Evolutionary conservation across 202 grass and related monocot genomes (phyloP).

Genomic region (Thinopyrum obtusiflorum): DNA sequence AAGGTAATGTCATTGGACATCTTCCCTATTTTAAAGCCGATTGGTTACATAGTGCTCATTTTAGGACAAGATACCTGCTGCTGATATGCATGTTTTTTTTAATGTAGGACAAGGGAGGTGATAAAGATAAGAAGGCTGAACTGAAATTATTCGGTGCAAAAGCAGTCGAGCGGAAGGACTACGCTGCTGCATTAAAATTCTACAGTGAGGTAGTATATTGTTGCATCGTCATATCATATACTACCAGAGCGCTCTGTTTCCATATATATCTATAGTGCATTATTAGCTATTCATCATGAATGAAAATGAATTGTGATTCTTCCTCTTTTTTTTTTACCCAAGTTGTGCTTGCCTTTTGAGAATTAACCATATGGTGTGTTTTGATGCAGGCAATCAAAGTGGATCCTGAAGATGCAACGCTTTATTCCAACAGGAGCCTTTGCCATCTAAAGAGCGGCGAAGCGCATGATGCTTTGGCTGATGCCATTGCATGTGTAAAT

Average conservation of each 20-base stretch:
- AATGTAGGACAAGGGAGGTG: neutral
- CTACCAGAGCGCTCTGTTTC: neutral
- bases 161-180: neutral
- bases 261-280: neutral
- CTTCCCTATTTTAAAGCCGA: neutral
- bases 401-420: neutral
- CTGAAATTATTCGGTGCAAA: constrained; percentile 23
- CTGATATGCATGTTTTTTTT: neutral
- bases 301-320: neutral
- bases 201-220: constrained; percentile 7
- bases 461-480: constrained; percentile 3
- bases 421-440: constrained; percentile 27
- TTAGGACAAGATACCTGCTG: neutral
- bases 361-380: neutral
- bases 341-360: neutral
- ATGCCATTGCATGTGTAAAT: constrained; percentile 13
- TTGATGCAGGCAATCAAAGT: constrained; percentile 9
- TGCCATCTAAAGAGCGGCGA: neutral
- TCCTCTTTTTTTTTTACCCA: neutral
- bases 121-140: constrained; percentile 6
- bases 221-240: neutral
- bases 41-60: neutral
- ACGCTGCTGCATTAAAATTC: neutral
- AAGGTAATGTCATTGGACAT: neutral
- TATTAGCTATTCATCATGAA: neutral